Base-by-base conservation (phyloP, 1,284 basidiomycete genomes). In the Irpex sp. region DNA sequence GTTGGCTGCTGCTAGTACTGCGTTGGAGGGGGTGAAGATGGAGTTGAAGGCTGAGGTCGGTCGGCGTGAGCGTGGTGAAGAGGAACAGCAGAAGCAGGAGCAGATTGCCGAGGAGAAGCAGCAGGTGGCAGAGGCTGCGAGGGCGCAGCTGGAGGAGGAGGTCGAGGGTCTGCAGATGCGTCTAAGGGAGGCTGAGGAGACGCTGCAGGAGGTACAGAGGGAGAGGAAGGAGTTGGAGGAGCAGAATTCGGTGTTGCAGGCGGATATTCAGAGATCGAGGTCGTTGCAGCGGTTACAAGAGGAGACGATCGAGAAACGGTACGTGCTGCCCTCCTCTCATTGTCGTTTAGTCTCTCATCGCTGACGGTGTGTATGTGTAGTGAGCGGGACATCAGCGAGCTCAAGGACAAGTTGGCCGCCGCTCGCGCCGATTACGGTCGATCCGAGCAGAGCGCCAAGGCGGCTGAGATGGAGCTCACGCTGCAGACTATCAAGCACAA, bases 401-500 rank as follows among this genome's bases (percentile, higher is more conserved):
- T 88, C 49, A 81, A 77, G 64, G 75, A 73, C 5, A 81, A 83
- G 37, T 72, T 89, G n/a, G 78, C 81, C 50, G 73, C 75, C 35
- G 72, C 78, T 13, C 80, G 77, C 19, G 70, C 75, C 36, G 77
- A 81, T 55, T 74, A 83, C 31, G 77, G 80, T 9, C 77, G 75
- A 36, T 80, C 83, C 15, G 84, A 91, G 67, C 86, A 86, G 69
- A 76, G 79, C 5, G 78, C 79, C 39, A 86, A 87, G 68, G 78
- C 80, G 15, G 83, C 86, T 0, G 86, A 91, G 68, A 81, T 89
- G 62, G 84, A 85, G 63, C 79, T 90, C 54, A 81, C 82, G 59
- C 74, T 92, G 61, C 83, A 86, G 68, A 76, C 75, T 31, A 81
- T 83, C 13, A 87, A 90, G 63, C 84, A 89, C 62, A 86, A 87